phyloP scores from a whole-genome alignment of 345 rosid genomes.

The Syzygium aromaticum region DNA sequence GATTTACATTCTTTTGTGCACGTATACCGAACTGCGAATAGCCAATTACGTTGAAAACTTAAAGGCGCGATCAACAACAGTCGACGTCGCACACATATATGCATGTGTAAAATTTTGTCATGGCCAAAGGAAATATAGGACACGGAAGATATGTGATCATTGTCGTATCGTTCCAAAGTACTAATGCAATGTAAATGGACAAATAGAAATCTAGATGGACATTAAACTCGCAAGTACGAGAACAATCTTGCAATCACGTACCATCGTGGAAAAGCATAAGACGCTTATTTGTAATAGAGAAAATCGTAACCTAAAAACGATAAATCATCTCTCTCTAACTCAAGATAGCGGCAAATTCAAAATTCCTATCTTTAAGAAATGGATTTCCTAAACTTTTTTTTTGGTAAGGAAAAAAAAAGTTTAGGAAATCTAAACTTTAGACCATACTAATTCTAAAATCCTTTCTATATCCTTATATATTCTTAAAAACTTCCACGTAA shows the following conservation, averaged over 20 bases:
- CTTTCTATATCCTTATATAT: neutral
- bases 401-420: too few species aligned
- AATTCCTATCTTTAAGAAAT: neutral
- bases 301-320: neutral
- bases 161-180: neutral
- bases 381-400: neutral
- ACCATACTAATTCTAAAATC: neutral
- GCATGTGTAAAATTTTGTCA: neutral
- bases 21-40: too few species aligned
- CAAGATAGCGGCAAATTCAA: too few species aligned
- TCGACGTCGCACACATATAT: neutral
- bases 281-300: neutral
- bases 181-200: neutral
- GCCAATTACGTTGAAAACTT: too few species aligned
- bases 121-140: neutral
- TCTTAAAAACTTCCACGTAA: neutral
- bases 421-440: neutral
- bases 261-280: neutral
- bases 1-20: too few species aligned
- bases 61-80: neutral
- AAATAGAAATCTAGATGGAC: neutral
- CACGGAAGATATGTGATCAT: neutral
- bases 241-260: neutral
- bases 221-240: neutral
- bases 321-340: neutral